Percentiles rank a stretch among this genome's conserved stretches.
phyloP scores from a whole-genome alignment of 2,329 filamentous ascomycete species.

The Sclerotinia trifoliorum region DNA sequence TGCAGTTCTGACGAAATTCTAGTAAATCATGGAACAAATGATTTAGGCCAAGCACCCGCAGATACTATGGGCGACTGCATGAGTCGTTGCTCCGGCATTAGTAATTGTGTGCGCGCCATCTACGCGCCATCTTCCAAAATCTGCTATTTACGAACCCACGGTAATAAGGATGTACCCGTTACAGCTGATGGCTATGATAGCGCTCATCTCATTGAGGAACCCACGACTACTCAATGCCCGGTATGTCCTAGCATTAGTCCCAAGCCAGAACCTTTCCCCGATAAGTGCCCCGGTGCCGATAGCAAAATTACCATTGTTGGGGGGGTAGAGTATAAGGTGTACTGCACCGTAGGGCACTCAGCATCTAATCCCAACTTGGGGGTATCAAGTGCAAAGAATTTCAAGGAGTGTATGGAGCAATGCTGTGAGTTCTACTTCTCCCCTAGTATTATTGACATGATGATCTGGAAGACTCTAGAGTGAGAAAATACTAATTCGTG shows the following conservation, averaged over 20 bases:
- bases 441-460: background rate
- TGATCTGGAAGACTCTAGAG: background rate
- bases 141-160: constrained; percentile 11
- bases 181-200: constrained; percentile 8
- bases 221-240: background rate
- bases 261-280: background rate
- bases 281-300: constrained; percentile 3
- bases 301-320: background rate
- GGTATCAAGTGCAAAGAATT: constrained; percentile 9
- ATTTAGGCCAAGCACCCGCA: background rate
- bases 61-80: background rate
- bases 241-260: background rate
- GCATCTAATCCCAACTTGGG: constrained; percentile 9
- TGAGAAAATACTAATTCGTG: background rate
- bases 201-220: constrained; percentile 14
- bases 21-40: constrained; percentile 11
- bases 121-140: background rate
- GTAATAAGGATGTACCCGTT: constrained; percentile 4
- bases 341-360: constrained; percentile 7
- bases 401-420: constrained; percentile 20
- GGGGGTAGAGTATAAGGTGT: constrained; percentile 2
- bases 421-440: constrained; percentile 10
- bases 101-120: constrained; percentile 8
- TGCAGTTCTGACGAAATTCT: background rate
- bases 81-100: background rate